Base-by-base conservation (phyloP, 495 filamentous ascomycete genomes). In the Trichoderma reesei region DNA sequence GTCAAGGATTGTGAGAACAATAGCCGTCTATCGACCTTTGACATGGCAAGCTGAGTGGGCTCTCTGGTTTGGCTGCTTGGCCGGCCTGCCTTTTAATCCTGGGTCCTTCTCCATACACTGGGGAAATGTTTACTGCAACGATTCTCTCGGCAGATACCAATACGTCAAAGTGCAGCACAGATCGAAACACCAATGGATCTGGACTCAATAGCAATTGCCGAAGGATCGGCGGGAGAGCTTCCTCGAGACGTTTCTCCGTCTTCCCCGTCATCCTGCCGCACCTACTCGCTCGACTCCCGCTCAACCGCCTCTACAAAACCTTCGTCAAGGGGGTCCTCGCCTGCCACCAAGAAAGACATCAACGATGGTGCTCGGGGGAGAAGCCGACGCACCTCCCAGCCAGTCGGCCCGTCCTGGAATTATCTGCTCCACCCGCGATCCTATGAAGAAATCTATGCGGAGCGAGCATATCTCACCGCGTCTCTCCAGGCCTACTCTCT, bases 381-480 rank as follows among this genome's bases (percentile, higher is more conserved):
- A 56, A 34, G 51, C 51, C 33, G 18, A 33, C 51, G 31, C 51
- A 56, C 13, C 36, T 9, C 16, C 7, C 3, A 39, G 16, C 44
- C 18, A 26, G 3, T 26, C 20, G 41, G 33, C 14, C 48, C 46
- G 3, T 3, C 48, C 13, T 51, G 33, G 44, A 65, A 61, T 16
- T 67, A 71, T 20, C 61, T 62, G 41, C 61, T 74, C 20, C 62
- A 68, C 33, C 72, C 74, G 16, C 72, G 73, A 7, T 68, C 75
- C 1, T 69, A 78, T 39, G 64, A 68, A 10, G 72, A 77, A 9
- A 68, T 80, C 1, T 68, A 78, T 62, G 64, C 66, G 9, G 78
- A 83, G 63, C 69, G 73, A 1, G 26, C 69, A 1, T 79, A 77
- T 65, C 77, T 81, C 13, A 44, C 74, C 1, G 65, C 71, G 31